Percentiles rank a stretch among this genome's conserved stretches.
These are phyloP conservation scores for Chlorokybus atmophyticus DNA, from an alignment of 139 green algal species.

Conservation along the genomic window DNA sequence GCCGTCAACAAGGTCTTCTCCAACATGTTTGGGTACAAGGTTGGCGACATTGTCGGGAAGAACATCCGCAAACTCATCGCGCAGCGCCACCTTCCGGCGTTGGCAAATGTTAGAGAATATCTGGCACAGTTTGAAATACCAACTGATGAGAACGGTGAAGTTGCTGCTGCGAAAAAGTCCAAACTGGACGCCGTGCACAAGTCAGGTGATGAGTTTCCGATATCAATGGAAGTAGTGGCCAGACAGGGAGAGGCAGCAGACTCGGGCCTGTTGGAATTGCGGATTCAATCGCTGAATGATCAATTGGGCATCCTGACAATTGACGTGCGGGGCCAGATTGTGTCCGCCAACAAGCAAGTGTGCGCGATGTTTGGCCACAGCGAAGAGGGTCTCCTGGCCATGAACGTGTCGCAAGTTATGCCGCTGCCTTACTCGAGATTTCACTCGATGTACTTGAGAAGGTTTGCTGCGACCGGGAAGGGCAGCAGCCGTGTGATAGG, in stretches of 20 bases:
- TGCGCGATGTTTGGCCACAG: not conserved
- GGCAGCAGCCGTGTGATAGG: not conserved
- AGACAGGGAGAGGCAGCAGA: no score
- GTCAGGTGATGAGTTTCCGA: no score
- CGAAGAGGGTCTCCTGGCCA: not conserved
- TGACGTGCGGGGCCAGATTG: not conserved
- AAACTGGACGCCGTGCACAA: no score
- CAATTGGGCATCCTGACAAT: not conserved
- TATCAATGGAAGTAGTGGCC: no score
- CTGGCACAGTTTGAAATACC: no score
- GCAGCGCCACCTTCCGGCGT: no score
- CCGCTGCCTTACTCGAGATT: not conserved
- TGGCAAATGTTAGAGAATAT: no score
- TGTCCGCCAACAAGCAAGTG: not conserved
- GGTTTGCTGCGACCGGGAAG: not conserved
- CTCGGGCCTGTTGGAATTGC: no score
- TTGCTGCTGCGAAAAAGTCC: no score
- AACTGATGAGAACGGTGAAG: no score
- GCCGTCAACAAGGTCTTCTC: not conserved
- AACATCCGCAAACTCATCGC: not conserved
- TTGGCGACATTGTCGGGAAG: not conserved
- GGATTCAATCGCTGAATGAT: conserved; percentile 1
- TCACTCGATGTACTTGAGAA: not conserved
- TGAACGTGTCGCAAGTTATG: conserved; percentile 1
- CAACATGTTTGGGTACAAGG: not conserved